Conservation (phyloP, 2,329 filamentous ascomycete species). For the Penicillium sp. region DNA sequence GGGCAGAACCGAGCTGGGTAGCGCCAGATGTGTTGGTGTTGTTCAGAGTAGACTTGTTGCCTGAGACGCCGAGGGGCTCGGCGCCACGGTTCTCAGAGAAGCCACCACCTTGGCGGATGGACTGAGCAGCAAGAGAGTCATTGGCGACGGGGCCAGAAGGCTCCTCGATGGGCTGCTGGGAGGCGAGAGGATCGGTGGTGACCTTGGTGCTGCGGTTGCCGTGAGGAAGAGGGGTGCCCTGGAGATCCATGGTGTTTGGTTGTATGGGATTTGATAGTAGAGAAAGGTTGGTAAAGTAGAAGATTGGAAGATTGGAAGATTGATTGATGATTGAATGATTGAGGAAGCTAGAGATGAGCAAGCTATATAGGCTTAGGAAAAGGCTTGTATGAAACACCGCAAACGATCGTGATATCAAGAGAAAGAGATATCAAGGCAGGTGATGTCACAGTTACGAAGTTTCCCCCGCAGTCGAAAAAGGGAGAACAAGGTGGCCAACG, state of each 20-base stretch:
- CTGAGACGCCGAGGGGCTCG: constrained; percentile 47
- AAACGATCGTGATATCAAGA: not conserved
- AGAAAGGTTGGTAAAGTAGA: not conserved
- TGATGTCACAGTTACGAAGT: constrained; percentile 35
- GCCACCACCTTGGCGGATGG: constrained; percentile 53
- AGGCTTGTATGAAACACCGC: not conserved
- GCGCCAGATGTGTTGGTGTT: constrained; percentile 54
- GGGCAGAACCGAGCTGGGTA: constrained; percentile 46
- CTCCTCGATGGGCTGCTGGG: constrained; percentile 55
- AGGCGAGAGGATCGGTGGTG: constrained; percentile 47
- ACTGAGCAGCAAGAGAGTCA: constrained; percentile 74
- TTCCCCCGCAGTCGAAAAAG: not conserved
- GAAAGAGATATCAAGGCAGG: not conserved
- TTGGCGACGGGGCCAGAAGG: constrained; percentile 58
- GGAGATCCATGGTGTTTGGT: constrained; percentile 36
- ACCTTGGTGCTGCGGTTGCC: constrained; percentile 35
- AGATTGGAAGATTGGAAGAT: not conserved
- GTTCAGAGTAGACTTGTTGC: constrained; percentile 52
- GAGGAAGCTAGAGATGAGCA: constrained; percentile 2
- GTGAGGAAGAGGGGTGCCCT: constrained; percentile 35
- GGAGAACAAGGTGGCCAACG: constrained; percentile 7
- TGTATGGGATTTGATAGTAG: not conserved
- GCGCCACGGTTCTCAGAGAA: constrained; percentile 58
- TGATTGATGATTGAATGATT: not conserved
- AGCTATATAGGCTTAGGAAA: constrained; percentile 21